Conservation (phyloP, 768 basidiomycete species). For the Clavulina sp. region DNA sequence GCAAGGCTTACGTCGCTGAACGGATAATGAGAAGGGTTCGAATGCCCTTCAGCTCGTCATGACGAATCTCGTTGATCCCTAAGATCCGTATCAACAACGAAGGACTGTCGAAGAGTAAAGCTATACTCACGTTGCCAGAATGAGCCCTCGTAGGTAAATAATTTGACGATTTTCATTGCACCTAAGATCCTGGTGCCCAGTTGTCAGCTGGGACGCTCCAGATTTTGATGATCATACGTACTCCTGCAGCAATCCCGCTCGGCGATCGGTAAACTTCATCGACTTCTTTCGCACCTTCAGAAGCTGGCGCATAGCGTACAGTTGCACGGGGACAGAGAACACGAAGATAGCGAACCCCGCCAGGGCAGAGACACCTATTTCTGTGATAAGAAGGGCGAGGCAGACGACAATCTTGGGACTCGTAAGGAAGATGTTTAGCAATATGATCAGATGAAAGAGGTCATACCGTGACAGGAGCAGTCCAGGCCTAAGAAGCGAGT, state of each 20-base stretch:
- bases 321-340: conserved; percentile 42
- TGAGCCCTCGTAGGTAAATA: conserved; percentile 3
- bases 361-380: conserved; percentile 54
- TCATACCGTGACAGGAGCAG: conserved; percentile 9
- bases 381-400: conserved; percentile 2
- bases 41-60: conserved; percentile 47
- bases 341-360: conserved; percentile 54
- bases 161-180: conserved; percentile 12
- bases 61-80: background rate
- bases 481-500: conserved; percentile 15
- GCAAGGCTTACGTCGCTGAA: conserved; percentile 25
- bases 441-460: background rate
- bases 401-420: conserved; percentile 6
- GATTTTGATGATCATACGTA: no score
- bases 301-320: conserved; percentile 41
- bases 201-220: no score
- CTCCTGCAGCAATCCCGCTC: conserved; percentile 46
- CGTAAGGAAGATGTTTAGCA: background rate
- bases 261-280: conserved; percentile 43
- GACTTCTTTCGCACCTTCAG: conserved; percentile 34
- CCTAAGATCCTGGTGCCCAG: no score
- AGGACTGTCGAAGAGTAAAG: background rate
- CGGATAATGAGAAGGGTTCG: conserved; percentile 49
- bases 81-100: background rate
- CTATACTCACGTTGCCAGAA: background rate